Base-by-base conservation (phyloP, 768 basidiomycete species). In the Tulasnella sp. region DNA sequence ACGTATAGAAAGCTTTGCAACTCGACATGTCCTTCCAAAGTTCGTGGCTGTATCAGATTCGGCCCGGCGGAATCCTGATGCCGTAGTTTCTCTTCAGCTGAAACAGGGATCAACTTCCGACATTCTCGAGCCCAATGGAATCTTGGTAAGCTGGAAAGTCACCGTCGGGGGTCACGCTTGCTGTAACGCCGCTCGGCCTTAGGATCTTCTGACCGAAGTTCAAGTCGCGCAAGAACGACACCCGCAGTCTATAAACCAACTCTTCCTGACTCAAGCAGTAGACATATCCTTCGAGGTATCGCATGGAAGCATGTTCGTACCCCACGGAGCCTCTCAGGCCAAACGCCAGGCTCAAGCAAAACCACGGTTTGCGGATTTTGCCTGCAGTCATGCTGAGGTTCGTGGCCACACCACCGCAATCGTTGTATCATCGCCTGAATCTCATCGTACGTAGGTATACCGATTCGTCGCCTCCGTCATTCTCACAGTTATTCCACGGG, bases 1-100 rank as follows among this genome's bases (percentile, higher is more conserved):
- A 88, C 88, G 19, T 95, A 95, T 82, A 88, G 89, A 72, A 78
- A 79, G 87, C 88, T n/a, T 82, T 95, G 42, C 85, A 91, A 39
- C 88, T 92, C 80, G 38, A 84, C 87, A n/a, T 97, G 96, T 83
- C 92, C 93, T 3, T 92, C 93, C 6, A 96, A 96, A 88, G 94
- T 92, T 80, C n/a, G 62, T 31, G 31, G 21, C 62, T 3, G 34
- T 3, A 14, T 34, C 62, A 31, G 27, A 31, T 34, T 14, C 14
- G 27, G n/a, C 12, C n/a, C 3, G 12, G 21, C 9, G 10, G 34
- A 27, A 34, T 27, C 31, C 62, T 34, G 27, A 27, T 31, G 8
- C n/a, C 62, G 34, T 31, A 1, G n/a, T 27, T 68, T 68, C 24
- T 80, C 31, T 40, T 58, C 19, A 71, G 56, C 16, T 34, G 78